Evolutionary conservation across 768 basidiomycete genomes (phyloP).

Genomic region (Serpula lacrymans): DNA sequence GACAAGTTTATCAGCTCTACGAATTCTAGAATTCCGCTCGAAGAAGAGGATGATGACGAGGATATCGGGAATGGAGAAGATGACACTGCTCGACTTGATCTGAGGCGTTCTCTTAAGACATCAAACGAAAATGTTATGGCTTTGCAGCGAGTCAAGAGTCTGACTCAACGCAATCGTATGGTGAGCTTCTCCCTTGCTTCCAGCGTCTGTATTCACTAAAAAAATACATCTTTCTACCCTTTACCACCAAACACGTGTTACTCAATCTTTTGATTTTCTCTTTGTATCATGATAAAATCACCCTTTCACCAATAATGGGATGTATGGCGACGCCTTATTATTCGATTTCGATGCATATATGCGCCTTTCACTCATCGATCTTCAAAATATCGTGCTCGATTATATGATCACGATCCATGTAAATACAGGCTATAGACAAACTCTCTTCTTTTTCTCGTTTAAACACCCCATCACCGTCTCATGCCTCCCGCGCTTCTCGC

Average conservation of each 20-base stretch:
- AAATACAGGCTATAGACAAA: slow-evolving; percentile 60
- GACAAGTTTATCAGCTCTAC: slow-evolving; percentile 30
- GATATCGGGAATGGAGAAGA: slow-evolving; percentile 58
- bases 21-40: slow-evolving; percentile 32
- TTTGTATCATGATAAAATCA: slow-evolving; percentile 6
- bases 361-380: slow-evolving; percentile 7
- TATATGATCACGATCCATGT: no score
- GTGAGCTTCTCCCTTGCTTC: slow-evolving; percentile 39
- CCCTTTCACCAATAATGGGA: slow-evolving; percentile 3
- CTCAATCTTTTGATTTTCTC: slow-evolving; percentile 8
- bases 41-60: slow-evolving; percentile 49
- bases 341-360: slow-evolving; percentile 16
- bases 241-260: slow-evolving; percentile 28
- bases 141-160: slow-evolving; percentile 64
- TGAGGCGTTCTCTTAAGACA: slow-evolving; percentile 30
- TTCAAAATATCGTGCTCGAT: background rate
- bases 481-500: slow-evolving; percentile 32
- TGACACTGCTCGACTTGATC: slow-evolving; percentile 52
- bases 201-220: slow-evolving; percentile 18
- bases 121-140: slow-evolving; percentile 55
- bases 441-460: slow-evolving; percentile 56
- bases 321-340: no score
- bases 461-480: slow-evolving; percentile 52
- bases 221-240: slow-evolving; percentile 21
- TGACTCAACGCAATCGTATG: slow-evolving; percentile 71